Evolutionary conservation across 257 asterid genomes (phyloP), one percentile per base, ranked within the genome.

Genomic region (Paraleonurus japonicus): DNA sequence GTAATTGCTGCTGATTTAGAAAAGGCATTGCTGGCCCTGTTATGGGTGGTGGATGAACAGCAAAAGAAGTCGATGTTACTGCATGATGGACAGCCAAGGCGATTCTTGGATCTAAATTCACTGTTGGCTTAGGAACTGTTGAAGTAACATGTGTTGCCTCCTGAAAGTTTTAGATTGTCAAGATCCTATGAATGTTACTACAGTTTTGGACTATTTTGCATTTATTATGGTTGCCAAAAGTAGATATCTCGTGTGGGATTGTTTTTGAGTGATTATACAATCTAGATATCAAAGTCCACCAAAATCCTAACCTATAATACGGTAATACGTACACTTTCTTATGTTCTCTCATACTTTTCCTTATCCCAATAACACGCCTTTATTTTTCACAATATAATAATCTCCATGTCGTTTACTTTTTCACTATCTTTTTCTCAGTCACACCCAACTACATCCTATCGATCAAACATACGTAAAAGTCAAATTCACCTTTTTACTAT

Each of bases 111-210:
- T 85, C 96, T 76, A 80, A 71, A 81, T 81, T 91, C 20, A 81
- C 19, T 43, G 74, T 61, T 67, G 85, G 71, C 19, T 75, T 79
- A 37, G 98, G 80, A 61, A 78, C 81, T 55, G 85, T 65, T 58
- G 96, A 85, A 53, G 95, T 79, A 71, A 95, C 91, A 23, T 85
- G 54, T 47, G 78, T 65, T 67, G 92, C 85, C 81, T 95, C 99
- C 99, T 95, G 86, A 74, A 69, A 77, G 50, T 70, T 72, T 35
- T 47, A 27, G 54, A 32, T 27, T 47, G 13, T 66, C 54, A 55
- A 23, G 37, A 27, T 17, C 28, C 33, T 53, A 23, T 67, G 5
- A 41, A 73, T 22, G 15, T 20, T 72, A 65, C 41, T 67, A 41
- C 15, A 28, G 12, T 5, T 24, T 59, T 37, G 35, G 57, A 67